Conservation (phyloP, 1,139 yeast species). For the Hyphopichia pseudoburtonii region DNA sequence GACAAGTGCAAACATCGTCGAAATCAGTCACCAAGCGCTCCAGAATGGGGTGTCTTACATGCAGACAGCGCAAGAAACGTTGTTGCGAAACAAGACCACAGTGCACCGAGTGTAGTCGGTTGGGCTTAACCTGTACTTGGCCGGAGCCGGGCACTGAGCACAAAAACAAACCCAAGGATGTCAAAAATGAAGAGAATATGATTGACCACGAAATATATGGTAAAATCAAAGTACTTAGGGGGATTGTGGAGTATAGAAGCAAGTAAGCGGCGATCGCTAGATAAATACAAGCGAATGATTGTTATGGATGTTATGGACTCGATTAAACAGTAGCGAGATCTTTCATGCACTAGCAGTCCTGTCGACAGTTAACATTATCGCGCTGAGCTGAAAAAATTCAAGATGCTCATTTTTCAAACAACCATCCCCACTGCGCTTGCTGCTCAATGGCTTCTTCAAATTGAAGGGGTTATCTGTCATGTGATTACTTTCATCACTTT, state of each 20-base stretch:
- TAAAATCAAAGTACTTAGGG: conserved; percentile 59
- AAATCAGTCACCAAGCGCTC: conserved; percentile 33
- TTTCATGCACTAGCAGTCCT: no score
- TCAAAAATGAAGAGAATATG: conserved; percentile 47
- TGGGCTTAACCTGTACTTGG: conserved; percentile 49
- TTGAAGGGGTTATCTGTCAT: no score
- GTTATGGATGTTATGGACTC: no score
- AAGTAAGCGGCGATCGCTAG: no score
- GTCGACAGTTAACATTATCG: no score
- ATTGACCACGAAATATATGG: conserved; percentile 56
- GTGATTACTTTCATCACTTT: no score
- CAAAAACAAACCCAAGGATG: conserved; percentile 48
- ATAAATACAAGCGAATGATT: no score
- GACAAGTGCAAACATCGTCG: neutral
- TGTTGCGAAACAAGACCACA: conserved; percentile 45
- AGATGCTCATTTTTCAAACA: no score
- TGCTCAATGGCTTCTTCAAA: no score
- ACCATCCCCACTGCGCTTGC: no score
- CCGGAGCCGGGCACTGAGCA: conserved; percentile 52
- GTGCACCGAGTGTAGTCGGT: conserved; percentile 43
- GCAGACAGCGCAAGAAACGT: conserved; percentile 46
- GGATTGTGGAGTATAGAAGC: conserved; percentile 52
- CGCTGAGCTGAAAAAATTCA: no score
- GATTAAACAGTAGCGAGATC: no score
- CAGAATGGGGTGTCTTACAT: conserved; percentile 48